phyloP scores from a whole-genome alignment of 371 early-diverging fungal genomes.

The Mortierella sp. region DNA sequence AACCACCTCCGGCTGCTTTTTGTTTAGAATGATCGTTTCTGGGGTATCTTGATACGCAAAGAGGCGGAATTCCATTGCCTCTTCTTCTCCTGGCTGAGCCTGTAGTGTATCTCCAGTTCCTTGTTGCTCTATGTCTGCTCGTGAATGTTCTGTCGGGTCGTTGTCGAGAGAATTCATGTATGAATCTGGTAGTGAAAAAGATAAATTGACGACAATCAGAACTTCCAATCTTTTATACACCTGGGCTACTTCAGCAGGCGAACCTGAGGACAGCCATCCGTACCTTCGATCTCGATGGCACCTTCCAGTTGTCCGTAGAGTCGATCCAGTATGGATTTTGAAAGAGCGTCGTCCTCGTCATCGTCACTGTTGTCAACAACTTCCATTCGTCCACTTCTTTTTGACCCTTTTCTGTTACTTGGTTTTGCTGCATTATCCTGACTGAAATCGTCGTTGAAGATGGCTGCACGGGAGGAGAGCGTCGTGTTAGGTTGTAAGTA shows the following conservation, averaged over 20 bases:
- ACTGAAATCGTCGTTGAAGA: conserved; percentile 28
- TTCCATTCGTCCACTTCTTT: not conserved
- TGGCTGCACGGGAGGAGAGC: conserved; percentile 38
- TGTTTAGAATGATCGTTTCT: conserved; percentile 8
- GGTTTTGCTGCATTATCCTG: not conserved
- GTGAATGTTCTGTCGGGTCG: not conserved
- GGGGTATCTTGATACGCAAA: conserved; percentile 47
- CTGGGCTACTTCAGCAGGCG: not conserved
- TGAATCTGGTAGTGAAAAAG: too few relatives aligned
- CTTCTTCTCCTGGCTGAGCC: conserved; percentile 14
- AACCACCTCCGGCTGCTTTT: conserved; percentile 8
- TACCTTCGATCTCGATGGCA: conserved; percentile 40
- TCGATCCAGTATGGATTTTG: conserved; percentile 24
- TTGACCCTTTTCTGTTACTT: conserved; percentile 1
- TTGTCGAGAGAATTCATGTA: too few relatives aligned
- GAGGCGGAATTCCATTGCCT: conserved; percentile 44
- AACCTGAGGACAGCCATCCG: not conserved
- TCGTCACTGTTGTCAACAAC: conserved; percentile 8
- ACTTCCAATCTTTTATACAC: not conserved
- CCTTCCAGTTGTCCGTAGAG: conserved; percentile 36
- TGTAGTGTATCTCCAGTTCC: too few relatives aligned
- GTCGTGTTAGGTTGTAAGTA: conserved; percentile 42
- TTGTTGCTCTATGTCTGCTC: not conserved
- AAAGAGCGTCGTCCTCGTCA: conserved; percentile 18
- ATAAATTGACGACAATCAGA: not conserved